phyloP scores from a whole-genome alignment of 495 filamentous ascomycete genomes.

The Hypoxylon perforatum region DNA sequence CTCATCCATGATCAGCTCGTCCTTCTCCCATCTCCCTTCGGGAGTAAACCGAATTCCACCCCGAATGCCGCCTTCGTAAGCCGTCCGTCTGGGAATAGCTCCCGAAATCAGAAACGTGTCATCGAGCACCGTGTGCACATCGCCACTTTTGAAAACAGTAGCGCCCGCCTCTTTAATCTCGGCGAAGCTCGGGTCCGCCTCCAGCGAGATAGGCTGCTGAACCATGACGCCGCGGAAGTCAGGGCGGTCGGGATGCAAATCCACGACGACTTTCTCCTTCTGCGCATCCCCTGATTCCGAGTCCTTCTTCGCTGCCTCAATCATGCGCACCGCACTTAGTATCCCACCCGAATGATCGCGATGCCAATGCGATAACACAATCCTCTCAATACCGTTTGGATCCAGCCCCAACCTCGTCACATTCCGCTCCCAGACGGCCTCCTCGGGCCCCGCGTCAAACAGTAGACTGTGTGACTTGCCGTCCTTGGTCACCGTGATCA shows the following conservation, averaged over 20 bases:
- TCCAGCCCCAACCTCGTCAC: conserved; percentile 60
- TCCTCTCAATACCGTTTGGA: conserved; percentile 49
- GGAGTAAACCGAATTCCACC: conserved; percentile 60
- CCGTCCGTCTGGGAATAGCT: conserved; percentile 64
- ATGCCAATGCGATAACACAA: conserved; percentile 68
- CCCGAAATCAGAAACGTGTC: conserved; percentile 68
- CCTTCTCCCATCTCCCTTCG: conserved; percentile 62
- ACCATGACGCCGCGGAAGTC: conserved; percentile 63
- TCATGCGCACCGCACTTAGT: conserved; percentile 55
- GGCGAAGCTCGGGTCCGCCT: conserved; percentile 68
- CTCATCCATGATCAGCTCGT: conserved; percentile 68
- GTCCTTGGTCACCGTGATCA: conserved; percentile 66
- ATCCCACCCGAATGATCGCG: conserved; percentile 69
- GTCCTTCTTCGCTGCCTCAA: conserved; percentile 55
- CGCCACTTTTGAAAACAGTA: conserved; percentile 53
- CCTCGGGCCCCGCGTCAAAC: conserved; percentile 71
- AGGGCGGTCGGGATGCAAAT: conserved; percentile 67
- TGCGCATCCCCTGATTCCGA: too few relatives aligned
- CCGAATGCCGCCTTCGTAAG: conserved; percentile 65
- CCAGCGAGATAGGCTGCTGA: conserved; percentile 60
- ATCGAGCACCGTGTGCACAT: conserved; percentile 64
- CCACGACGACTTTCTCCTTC: conserved; percentile 52
- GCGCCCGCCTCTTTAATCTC: conserved; percentile 63
- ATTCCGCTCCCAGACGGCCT: conserved; percentile 66
- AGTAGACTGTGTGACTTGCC: conserved; percentile 64